Evolutionary conservation across 2,329 filamentous ascomycete species (phyloP), one percentile per base, ranked within the genome.

Genomic region (Dothistroma septosporum): DNA sequence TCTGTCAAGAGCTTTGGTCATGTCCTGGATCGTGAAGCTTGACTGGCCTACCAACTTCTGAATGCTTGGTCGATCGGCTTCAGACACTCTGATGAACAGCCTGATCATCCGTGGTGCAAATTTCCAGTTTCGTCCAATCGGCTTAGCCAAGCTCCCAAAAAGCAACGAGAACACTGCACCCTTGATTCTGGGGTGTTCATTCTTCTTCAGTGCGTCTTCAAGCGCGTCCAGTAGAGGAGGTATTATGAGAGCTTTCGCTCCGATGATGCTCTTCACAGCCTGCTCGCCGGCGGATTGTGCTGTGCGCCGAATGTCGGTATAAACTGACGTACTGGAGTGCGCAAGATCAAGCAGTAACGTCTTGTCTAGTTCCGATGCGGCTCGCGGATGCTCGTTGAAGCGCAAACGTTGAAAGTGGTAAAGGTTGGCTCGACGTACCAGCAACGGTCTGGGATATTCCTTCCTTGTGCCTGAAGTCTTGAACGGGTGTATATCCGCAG

Each of bases 321-420:
- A 99, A 4, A 91, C 79, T 0, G 93, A 97, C 2, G 96, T 87
- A 64, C 90, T 92, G 0, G 93, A 97, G 68, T 95, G 85, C 5
- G 92, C 91, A 41, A 99, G 82, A 73, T 99, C 92, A 16, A 96
- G 80, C 1, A 99, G 80, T 12, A 99, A 78, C 14, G 82, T 83
- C 74, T 92, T 93, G 75, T 99, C 94, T 1, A 99, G 80, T n/a
- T 92, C 87, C 35, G 91, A 95, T 74, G 93, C 92, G 49, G 90
- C 89, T 56, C 94, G 85, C 21, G 93, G 90, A 1, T 91, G 88
- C 31, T 93, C 89, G 69, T 97, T 99, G 77, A 97, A 92, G 68
- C 95, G 91, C 55, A 96, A 82, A n/a, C 94, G 88, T 73, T 97
- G 89, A 59, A 97, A 82, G 70, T 97, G 92, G 73, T 99, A 99